Base-by-base conservation (phyloP, 1,139 yeast genomes). In the Suhomyces maxii region DNA sequence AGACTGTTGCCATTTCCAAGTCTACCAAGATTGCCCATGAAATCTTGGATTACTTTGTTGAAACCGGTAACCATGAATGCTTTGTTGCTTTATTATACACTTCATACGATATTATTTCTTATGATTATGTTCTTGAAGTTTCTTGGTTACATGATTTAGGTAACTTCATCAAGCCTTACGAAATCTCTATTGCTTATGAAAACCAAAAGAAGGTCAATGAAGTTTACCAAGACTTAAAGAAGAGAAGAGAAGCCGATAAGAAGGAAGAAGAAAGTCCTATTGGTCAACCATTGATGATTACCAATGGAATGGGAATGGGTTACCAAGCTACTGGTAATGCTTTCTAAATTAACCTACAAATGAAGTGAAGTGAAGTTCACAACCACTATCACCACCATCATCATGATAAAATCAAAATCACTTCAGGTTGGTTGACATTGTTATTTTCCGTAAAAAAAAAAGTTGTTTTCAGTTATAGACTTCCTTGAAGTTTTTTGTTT, bases 11-110 rank as follows among this genome's bases (percentile, higher is more conserved):
- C n/a, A 69, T 83, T 48, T 89, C 97, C 14, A 82, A 81, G 55
- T 85, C 86, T 55, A 64, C 81, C 25, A 90, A 88, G 64, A 85
- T 93, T 63, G 91, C 95, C 28, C 95, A 89, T 65, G 99, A 91
- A 51, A 76, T 89, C 55, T 75, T 93, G 64, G 82, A 86, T 51
- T 95, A 93, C 73, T 93, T 93, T 68, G 98, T 95, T 51, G 98
- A 91, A 62, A 90, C 96, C 40, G 99, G 97, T 60, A 93, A 93
- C 73, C 90, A 86, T 68, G 99, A 93, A 73, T 89, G 97, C 61
- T 89, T 89, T 64, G 89, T 90, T 59, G 98, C 97, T 9, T 80
- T 91, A 52, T 77, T 95, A 60, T 95, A 86, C 71, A 76, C 91
- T 7, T 88, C 95, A 60, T 95, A 93, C 67, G 89, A 87, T 48